Conservation (phyloP, 495 filamentous ascomycete species). For the Stereocaulon alpinum region DNA sequence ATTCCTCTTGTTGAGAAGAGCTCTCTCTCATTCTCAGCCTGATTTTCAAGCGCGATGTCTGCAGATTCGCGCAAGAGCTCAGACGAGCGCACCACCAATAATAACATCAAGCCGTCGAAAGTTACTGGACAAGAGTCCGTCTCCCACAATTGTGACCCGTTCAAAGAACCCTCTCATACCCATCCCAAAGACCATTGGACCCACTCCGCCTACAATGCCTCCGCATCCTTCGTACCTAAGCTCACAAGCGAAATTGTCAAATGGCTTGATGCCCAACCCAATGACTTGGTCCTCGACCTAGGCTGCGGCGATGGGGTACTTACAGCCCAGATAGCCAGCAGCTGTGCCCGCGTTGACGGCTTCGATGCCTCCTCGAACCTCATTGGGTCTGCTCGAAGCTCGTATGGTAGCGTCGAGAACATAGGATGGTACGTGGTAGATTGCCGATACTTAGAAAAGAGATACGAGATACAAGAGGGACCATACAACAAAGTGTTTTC, state of each 20-base stretch:
- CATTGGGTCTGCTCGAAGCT: conserved; percentile 44
- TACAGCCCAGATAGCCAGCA: conserved; percentile 43
- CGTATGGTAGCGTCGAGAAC: conserved; percentile 26
- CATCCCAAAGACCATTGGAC: conserved; percentile 48
- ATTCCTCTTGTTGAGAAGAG: neutral
- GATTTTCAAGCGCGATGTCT: neutral
- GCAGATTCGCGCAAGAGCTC: neutral
- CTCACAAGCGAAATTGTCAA: conserved; percentile 53
- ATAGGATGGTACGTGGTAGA: conserved; percentile 35
- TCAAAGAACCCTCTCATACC: neutral
- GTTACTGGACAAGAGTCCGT: neutral
- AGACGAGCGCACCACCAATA: neutral
- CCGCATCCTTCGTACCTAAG: conserved; percentile 64
- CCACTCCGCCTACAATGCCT: conserved; percentile 49
- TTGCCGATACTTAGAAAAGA: conserved; percentile 34
- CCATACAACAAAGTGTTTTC: conserved; percentile 58
- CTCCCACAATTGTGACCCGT: neutral
- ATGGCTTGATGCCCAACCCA: conserved; percentile 49
- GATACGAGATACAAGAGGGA: conserved; percentile 27
- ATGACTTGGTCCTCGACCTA: conserved; percentile 57
- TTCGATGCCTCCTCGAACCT: conserved; percentile 57
- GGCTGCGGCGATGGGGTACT: conserved; percentile 68
- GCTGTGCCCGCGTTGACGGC: conserved; percentile 44
- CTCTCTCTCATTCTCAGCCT: neutral
- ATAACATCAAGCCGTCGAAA: neutral